A percentile compares a stretch with the other conserved stretches of the same genome.
Conservation (phyloP, 345 rosid species). For the Combretum micranthum region DNA sequence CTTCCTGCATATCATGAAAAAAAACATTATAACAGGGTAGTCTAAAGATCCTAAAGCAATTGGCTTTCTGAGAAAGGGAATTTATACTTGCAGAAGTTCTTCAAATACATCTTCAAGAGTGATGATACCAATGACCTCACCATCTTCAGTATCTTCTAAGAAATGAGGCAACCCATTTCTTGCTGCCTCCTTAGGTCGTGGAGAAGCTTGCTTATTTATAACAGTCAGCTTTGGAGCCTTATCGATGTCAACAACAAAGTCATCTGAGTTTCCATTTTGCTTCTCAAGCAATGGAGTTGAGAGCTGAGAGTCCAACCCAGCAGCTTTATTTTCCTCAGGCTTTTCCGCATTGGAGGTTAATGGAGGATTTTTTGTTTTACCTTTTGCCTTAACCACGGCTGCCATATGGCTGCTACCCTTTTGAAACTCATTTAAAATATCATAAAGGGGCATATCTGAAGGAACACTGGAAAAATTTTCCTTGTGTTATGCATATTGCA, state of each 20-base stretch:
- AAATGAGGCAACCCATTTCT: slow-evolving; percentile 34
- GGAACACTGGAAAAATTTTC: slow-evolving; percentile 64
- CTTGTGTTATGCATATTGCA: slow-evolving; percentile 1
- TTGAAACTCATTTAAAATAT: slow-evolving; percentile 93
- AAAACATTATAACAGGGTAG: no score
- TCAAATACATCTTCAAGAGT: slow-evolving; percentile 97
- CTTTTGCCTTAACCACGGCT: slow-evolving; percentile 82
- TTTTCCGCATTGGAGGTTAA: slow-evolving; percentile 30
- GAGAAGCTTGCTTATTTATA: slow-evolving; percentile 6
- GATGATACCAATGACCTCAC: slow-evolving; percentile 90
- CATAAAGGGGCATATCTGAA: slow-evolving; percentile 92
- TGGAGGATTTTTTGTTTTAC: slow-evolving; percentile 40
- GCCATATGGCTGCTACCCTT: slow-evolving; percentile 99
- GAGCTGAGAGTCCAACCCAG: slow-evolving; percentile 30
- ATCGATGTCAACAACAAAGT: slow-evolving; percentile 57
- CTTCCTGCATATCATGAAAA: slow-evolving; percentile 40
- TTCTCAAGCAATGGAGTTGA: slow-evolving; percentile 58
- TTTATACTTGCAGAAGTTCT: slow-evolving; percentile 72
- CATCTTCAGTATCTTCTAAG: slow-evolving; percentile 79
- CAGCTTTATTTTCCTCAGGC: slow-evolving; percentile 27
- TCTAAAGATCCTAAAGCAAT: not conserved
- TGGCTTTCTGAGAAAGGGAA: slow-evolving; percentile 3
- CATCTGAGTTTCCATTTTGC: slow-evolving; percentile 44
- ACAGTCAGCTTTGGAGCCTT: slow-evolving; percentile 25
- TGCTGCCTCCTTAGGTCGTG: slow-evolving; percentile 25